A percentile compares a stretch with the other conserved stretches of the same genome.
Evolutionary conservation across 2,329 filamentous ascomycete genomes (phyloP).

Genomic region (Ascochyta clinopodiicola): DNA sequence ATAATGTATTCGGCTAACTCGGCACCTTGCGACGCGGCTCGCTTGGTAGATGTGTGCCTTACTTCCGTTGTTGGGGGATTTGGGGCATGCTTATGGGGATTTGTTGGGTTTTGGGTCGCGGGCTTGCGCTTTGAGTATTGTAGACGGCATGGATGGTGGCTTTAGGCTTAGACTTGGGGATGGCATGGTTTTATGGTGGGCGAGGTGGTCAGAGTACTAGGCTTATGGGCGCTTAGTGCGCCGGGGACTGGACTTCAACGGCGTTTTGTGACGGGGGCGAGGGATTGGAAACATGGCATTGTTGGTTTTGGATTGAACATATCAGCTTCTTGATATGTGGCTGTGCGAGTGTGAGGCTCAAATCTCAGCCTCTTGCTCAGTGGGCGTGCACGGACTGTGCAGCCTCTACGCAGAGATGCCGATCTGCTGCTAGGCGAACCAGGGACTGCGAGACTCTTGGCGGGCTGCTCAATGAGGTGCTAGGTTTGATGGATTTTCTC

Average conservation of each 20-base stretch:
- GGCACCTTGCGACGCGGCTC: constrained; percentile 8
- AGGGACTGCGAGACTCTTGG: neutral
- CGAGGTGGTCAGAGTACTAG: too few relatives aligned
- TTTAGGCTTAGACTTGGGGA: too few relatives aligned
- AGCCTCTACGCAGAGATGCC: neutral
- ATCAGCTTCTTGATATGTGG: constrained; percentile 3
- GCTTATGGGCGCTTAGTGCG: too few relatives aligned
- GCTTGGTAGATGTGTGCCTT: constrained; percentile 7
- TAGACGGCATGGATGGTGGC: neutral
- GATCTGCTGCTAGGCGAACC: neutral
- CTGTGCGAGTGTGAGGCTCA: constrained; percentile 11
- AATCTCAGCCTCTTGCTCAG: neutral
- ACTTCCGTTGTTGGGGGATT: constrained; percentile 6
- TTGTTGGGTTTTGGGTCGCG: neutral
- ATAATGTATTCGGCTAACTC: constrained; percentile 12
- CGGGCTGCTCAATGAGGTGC: neutral
- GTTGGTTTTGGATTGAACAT: neutral
- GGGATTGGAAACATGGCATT: neutral
- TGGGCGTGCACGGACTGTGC: neutral
- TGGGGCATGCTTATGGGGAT: neutral
- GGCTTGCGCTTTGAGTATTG: neutral
- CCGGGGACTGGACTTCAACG: too few relatives aligned
- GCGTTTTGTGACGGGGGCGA: neutral
- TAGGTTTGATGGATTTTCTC: too few relatives aligned
- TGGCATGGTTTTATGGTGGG: too few relatives aligned